phyloP scores from a whole-genome alignment of 805 yeast species.

The Saturnispora gosingensis region DNA sequence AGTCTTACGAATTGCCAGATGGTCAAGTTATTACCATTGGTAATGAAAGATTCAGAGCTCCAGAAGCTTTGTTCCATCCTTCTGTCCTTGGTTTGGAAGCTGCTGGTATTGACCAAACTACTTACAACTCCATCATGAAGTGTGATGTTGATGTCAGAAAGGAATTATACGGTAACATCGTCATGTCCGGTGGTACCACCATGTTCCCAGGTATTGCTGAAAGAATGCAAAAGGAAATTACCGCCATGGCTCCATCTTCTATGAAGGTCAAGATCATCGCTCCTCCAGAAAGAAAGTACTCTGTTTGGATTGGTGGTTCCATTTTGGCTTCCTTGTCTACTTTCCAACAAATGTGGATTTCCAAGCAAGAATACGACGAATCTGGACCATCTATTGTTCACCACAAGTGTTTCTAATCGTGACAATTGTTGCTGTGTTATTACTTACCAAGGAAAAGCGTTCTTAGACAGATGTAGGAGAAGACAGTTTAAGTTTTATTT shows the following conservation, averaged over 20 bases:
- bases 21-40: slow-evolving; percentile 99
- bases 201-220: slow-evolving; percentile 99
- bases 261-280: slow-evolving; percentile 99
- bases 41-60: slow-evolving; percentile 99
- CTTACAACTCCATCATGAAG: slow-evolving; percentile 91
- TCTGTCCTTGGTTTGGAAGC: slow-evolving; percentile 83
- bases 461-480: not conserved
- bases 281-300: slow-evolving; percentile 98
- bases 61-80: slow-evolving; percentile 99
- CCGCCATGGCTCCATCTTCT: slow-evolving; percentile 98
- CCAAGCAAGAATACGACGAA: slow-evolving; percentile 99
- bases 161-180: slow-evolving; percentile 98
- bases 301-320: slow-evolving; percentile 99
- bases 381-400: slow-evolving; percentile 99
- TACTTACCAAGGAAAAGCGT: not conserved
- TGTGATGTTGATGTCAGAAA: slow-evolving; percentile 99
- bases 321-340: slow-evolving; percentile 97
- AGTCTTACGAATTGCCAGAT: slow-evolving; percentile 98
- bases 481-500: not conserved
- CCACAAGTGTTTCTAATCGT: slow-evolving; percentile 78
- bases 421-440: not conserved
- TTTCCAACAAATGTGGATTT: slow-evolving; percentile 99
- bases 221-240: slow-evolving; percentile 99
- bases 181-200: slow-evolving; percentile 99
- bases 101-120: slow-evolving; percentile 98